Evolutionary conservation across 495 filamentous ascomycete species (phyloP).

Genomic region (Neurospora intermedia): DNA sequence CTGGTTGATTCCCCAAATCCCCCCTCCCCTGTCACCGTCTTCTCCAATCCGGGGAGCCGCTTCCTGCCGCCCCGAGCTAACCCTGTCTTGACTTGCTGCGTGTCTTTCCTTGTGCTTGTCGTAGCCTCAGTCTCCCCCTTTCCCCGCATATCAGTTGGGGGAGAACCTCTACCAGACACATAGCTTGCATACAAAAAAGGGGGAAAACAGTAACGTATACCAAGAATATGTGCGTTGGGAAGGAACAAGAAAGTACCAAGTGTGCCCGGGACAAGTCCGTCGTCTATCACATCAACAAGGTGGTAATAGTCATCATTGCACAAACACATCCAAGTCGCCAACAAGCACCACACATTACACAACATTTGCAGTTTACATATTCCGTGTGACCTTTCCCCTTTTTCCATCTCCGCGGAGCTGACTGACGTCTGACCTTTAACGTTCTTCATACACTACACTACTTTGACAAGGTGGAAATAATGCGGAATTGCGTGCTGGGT

Average conservation of each 20-base stretch:
- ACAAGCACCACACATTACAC: not conserved
- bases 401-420: constrained; percentile 8
- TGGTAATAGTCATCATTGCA: not conserved
- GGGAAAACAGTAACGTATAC: no score
- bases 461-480: no score
- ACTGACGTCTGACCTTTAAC: not conserved
- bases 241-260: no score
- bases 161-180: not conserved
- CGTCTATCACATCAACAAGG: not conserved
- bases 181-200: not conserved
- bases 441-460: no score
- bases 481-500: no score
- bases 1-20: not conserved
- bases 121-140: not conserved
- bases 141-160: not conserved
- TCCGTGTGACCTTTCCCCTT: not conserved
- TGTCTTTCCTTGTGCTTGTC: not conserved
- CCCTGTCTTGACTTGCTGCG: not conserved
- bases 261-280: no score
- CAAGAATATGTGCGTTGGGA: no score
- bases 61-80: constrained; percentile 14
- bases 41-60: constrained; percentile 12
- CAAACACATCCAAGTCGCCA: not conserved
- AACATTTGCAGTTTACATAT: not conserved
- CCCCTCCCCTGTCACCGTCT: not conserved